Percentiles rank a stretch among this genome's conserved stretches.
phyloP scores from a whole-genome alignment of 2,329 filamentous ascomycete genomes.

The Ophiocordyceps sinensis region DNA sequence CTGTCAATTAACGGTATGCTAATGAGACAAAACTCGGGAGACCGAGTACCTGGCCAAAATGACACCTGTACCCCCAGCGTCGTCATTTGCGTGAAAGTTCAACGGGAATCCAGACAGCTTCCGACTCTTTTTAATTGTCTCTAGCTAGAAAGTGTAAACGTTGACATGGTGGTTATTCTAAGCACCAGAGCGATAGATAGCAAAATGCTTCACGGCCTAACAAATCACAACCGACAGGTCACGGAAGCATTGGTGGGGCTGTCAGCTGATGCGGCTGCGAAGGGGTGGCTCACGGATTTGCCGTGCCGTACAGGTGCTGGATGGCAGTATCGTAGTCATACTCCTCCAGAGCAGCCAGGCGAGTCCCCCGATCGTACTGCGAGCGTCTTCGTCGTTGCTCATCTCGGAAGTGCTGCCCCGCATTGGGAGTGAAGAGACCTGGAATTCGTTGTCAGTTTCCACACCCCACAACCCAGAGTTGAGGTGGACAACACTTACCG shows the following conservation, averaged over 20 bases:
- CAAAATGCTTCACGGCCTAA: slow-evolving; percentile 2
- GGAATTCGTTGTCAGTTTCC: not conserved
- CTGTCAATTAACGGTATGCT: not conserved
- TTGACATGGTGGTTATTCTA: slow-evolving; percentile 5
- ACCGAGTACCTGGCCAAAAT: too few species aligned
- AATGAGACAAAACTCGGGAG: too few species aligned
- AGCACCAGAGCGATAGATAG: slow-evolving; percentile 5
- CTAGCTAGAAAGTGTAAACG: slow-evolving; percentile 4
- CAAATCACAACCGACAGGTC: not conserved
- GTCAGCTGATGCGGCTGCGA: not conserved
- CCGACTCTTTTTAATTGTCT: slow-evolving; percentile 1
- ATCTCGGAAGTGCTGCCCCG: slow-evolving; percentile 56
- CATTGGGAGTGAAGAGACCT: slow-evolving; percentile 72
- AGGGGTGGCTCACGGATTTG: slow-evolving; percentile 4
- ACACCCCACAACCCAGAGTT: not conserved
- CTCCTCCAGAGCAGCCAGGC: slow-evolving; percentile 53
- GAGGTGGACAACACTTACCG: slow-evolving; percentile 37
- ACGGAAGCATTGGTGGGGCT: too few species aligned
- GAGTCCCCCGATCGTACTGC: slow-evolving; percentile 70
- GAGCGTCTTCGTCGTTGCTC: slow-evolving; percentile 65
- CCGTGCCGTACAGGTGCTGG: slow-evolving; percentile 20
- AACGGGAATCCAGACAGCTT: not conserved
- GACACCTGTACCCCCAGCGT: too few species aligned
- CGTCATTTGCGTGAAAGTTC: too few species aligned
- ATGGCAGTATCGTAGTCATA: slow-evolving; percentile 34